A percentile compares a stretch with the other conserved stretches of the same genome.
phyloP scores from a whole-genome alignment of 1,284 basidiomycete species.

The Puccinia polysora region DNA sequence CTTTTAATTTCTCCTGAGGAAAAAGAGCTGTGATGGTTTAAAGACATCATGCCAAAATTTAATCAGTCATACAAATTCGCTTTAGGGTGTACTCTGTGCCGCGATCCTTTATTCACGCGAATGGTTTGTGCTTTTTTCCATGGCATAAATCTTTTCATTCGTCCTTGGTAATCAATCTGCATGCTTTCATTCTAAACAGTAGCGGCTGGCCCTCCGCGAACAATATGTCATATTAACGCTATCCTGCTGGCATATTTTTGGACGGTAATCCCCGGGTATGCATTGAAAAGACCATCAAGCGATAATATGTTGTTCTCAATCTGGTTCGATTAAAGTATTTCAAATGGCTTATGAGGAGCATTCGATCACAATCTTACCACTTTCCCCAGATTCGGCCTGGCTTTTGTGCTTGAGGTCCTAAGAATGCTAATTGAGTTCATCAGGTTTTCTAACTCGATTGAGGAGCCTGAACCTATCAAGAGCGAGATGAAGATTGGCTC shows the following conservation, averaged over 20 bases:
- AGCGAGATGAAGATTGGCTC: not conserved
- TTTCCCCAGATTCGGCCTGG: slow-evolving; percentile 27
- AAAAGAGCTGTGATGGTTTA: not conserved
- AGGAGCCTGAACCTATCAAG: not conserved
- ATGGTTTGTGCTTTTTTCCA: slow-evolving; percentile 20
- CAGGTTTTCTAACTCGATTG: not conserved
- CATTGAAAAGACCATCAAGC: not conserved
- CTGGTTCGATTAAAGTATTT: no score
- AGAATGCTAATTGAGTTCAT: slow-evolving; percentile 23
- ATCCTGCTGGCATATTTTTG: slow-evolving; percentile 37
- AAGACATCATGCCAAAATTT: not conserved
- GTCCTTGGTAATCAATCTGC: not conserved
- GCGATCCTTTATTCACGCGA: slow-evolving; percentile 12
- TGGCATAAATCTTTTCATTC: not conserved
- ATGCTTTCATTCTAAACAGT: slow-evolving; percentile 3
- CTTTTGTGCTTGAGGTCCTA: slow-evolving; percentile 26
- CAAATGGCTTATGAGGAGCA: no score
- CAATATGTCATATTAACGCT: slow-evolving; percentile 37
- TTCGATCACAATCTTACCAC: not conserved
- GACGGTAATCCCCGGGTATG: slow-evolving; percentile 30
- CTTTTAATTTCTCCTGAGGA: not conserved
- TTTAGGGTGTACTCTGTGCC: slow-evolving; percentile 4
- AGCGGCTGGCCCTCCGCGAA: slow-evolving; percentile 17
- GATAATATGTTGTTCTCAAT: no score
- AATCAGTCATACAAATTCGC: slow-evolving; percentile 8